Evolutionary conservation across 2,329 filamentous ascomycete genomes (phyloP), one percentile per base, ranked within the genome.

Genomic region (Fusarium falciforme): DNA sequence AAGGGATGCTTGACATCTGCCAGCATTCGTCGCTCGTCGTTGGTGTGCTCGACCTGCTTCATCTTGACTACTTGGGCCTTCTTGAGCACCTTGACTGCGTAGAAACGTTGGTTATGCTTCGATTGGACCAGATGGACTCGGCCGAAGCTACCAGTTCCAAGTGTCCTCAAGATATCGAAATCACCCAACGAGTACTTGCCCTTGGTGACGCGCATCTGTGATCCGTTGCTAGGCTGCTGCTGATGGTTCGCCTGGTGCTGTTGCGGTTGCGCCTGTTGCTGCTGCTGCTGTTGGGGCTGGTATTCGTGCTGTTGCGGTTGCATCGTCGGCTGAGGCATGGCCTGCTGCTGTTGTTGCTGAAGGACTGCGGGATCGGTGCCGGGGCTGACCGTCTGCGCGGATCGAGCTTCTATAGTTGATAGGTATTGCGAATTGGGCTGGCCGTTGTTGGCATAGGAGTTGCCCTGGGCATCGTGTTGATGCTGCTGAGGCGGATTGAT

Each of bases 21-120:
- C 79, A 99, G 86, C 96, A 99, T 99, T 79, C 90, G 91, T 76
- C 96, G 90, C 87, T 99, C 96, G 84, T 99, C 96, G 81, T 99
- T 99, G 76, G 96, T 99, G 85, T 99, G 96, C 85, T 99, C 96
- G 70, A 99, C 95, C 85, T 99, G 96, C 90, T 99, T 99, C 96
- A 99, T 98, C 87, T 98, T 98, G 83, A 99, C 95, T 64, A 99
- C 96, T 85, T 99, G 96, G 58, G 92, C 92, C 89, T 99, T 99
- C 84, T 99, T 99, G 84, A 99, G 86, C 75, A 99, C 96, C 86
- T 99, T 99, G 84, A 99, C 93, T 54, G 96, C 96, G 85, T 99
- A 99, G 87, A 95, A 99, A 71, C 96, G 92, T 85, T 97, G 94
- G 84, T 99, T 99, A 86, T 99, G 96, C 84, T 95, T 96, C 75